A percentile compares a stretch with the other conserved stretches of the same genome.
These are phyloP conservation scores for Thinopyrum elongatum DNA, from an alignment of 176 grass and related monocot species.

Conservation along the genomic window DNA sequence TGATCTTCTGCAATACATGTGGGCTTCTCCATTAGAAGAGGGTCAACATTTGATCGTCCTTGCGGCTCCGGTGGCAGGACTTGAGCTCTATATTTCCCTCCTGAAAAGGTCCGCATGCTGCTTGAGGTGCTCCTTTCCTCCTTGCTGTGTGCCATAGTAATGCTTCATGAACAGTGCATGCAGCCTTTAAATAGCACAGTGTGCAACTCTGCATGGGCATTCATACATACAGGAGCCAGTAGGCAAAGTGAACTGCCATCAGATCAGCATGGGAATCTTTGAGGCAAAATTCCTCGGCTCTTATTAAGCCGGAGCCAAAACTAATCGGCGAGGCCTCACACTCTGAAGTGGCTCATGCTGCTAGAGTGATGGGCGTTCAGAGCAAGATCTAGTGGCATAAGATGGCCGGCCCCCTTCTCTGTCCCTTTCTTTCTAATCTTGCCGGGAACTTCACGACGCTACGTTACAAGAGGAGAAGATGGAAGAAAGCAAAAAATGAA, in stretches of 20 bases:
- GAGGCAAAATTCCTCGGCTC: neutral
- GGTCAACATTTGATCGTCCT: too few species aligned
- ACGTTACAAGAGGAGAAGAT: slow-evolving; percentile 16
- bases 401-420: neutral
- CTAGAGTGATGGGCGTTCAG: neutral
- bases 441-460: neutral
- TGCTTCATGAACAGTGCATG: neutral
- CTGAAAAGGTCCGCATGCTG: neutral
- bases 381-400: slow-evolving; percentile 27
- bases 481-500: neutral
- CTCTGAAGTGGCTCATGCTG: neutral
- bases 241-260: slow-evolving; percentile 39
- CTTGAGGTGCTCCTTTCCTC: neutral
- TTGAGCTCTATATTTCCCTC: neutral
- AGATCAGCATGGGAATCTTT: slow-evolving; percentile 33
- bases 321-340: neutral
- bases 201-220: slow-evolving; percentile 21
- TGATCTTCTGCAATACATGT: too few species aligned
- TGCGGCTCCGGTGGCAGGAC: neutral
- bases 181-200: slow-evolving; percentile 29
- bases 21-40: neutral
- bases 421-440: slow-evolving; percentile 35
- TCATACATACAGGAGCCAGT: neutral
- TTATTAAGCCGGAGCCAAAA: slow-evolving; percentile 9
- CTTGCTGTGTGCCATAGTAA: neutral